These are phyloP conservation scores for Starmera pachycereana DNA, from an alignment of 805 yeast genomes.

Conservation along the genomic window DNA sequence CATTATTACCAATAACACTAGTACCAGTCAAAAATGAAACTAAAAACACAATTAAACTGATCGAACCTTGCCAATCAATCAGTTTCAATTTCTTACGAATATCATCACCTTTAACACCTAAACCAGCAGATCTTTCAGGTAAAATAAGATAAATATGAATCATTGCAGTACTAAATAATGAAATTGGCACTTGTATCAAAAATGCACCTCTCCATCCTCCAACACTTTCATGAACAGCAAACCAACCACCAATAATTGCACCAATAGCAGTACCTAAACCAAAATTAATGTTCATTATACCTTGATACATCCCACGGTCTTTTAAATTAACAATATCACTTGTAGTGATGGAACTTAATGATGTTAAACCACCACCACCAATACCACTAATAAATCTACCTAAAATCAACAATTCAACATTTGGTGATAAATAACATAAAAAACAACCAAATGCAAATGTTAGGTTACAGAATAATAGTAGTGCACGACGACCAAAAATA, in stretches of 20 bases:
- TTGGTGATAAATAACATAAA: slow-evolving; percentile 41
- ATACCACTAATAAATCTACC: slow-evolving; percentile 70
- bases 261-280: slow-evolving; percentile 73
- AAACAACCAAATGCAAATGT: slow-evolving; percentile 50
- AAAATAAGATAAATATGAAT: slow-evolving; percentile 29
- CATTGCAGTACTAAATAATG: slow-evolving; percentile 31
- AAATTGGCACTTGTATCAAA: slow-evolving; percentile 41
- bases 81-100: slow-evolving; percentile 37
- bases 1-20: slow-evolving; percentile 37
- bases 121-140: slow-evolving; percentile 41
- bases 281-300: slow-evolving; percentile 64
- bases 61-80: slow-evolving; percentile 47
- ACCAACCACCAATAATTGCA: slow-evolving; percentile 50
- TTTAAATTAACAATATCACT: slow-evolving; percentile 72
- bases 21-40: slow-evolving; percentile 38
- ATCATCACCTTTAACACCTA: slow-evolving; percentile 34
- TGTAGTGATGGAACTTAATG: slow-evolving; percentile 63
- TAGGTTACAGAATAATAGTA: slow-evolving; percentile 38
- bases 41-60: slow-evolving; percentile 33
- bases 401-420: slow-evolving; percentile 36
- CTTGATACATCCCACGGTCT: slow-evolving; percentile 75
- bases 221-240: slow-evolving; percentile 25
- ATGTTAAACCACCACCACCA: slow-evolving; percentile 84
- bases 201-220: slow-evolving; percentile 46
- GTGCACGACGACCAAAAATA: slow-evolving; percentile 55